Conservation (phyloP, 2,329 filamentous ascomycete species). For the Lecanicillium sp. region DNA sequence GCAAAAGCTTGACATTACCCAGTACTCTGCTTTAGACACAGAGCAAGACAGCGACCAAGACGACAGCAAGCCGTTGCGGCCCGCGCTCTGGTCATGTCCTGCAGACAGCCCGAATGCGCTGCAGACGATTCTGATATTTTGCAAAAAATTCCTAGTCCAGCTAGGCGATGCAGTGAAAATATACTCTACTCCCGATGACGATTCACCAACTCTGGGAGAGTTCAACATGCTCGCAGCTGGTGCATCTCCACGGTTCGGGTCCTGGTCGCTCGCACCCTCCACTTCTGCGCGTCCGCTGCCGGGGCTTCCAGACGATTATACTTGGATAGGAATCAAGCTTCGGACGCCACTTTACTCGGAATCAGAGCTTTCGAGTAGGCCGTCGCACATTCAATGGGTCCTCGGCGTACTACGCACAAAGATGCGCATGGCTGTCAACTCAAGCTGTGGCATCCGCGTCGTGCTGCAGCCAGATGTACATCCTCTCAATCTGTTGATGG, state of each 20-base stretch:
- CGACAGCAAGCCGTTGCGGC: too few species aligned
- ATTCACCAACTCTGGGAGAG: too few species aligned
- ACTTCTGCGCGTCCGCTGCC: constrained; percentile 4
- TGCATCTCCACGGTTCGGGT: background rate
- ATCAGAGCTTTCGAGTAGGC: background rate
- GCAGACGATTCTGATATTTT: too few species aligned
- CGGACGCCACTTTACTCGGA: constrained; percentile 12
- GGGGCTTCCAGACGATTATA: constrained; percentile 13
- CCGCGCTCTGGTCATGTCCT: background rate
- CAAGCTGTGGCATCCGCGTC: constrained; percentile 15
- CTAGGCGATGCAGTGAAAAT: too few species aligned
- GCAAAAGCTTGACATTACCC: background rate
- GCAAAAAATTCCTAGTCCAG: too few species aligned
- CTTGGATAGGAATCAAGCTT: constrained; percentile 19
- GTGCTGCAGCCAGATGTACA: background rate
- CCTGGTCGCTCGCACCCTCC: constrained; percentile 12
- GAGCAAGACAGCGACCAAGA: too few species aligned
- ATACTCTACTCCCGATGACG: too few species aligned
- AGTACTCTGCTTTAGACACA: background rate
- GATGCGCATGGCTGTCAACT: constrained; percentile 17
- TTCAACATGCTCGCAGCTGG: too few species aligned
- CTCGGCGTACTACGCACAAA: constrained; percentile 9
- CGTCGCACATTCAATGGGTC: background rate
- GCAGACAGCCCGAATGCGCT: background rate
- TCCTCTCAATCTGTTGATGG: background rate